Evolutionary conservation across 2,329 filamentous ascomycete genomes (phyloP).

Genomic region (Ceratocystis eucalypticola): DNA sequence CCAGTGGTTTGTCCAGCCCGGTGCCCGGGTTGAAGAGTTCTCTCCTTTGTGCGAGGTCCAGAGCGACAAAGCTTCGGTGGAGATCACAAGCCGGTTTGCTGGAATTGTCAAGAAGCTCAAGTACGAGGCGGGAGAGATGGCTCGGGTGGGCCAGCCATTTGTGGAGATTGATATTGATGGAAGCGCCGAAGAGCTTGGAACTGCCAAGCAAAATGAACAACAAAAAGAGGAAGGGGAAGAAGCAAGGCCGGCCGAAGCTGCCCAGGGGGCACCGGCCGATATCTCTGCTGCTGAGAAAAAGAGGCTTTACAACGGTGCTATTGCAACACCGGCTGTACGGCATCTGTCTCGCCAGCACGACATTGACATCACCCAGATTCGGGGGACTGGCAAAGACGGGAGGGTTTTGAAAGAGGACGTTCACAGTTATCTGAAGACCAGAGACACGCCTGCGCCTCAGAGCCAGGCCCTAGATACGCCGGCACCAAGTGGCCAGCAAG

Average conservation of each 20-base stretch:
- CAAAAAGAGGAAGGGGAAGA: conserved; percentile 2
- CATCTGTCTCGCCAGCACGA: conserved; percentile 70
- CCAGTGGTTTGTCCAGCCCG: conserved; percentile 97
- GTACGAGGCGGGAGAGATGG: conserved; percentile 93
- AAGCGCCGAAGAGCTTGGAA: conserved; percentile 33
- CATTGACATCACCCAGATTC: conserved; percentile 63
- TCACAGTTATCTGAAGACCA: conserved; percentile 49
- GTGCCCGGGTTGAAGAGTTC: conserved; percentile 92
- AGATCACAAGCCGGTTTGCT: conserved; percentile 92
- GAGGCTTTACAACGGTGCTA: conserved; percentile 52
- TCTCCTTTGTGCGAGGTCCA: conserved; percentile 96
- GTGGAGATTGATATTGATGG: conserved; percentile 90
- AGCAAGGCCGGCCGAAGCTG: conserved; percentile 2
- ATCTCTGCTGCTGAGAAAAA: conserved; percentile 8
- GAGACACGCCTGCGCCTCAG: conserved; percentile 26
- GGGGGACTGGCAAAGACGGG: conserved; percentile 80
- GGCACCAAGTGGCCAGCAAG: conserved; percentile 35
- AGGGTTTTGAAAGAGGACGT: conserved; percentile 90
- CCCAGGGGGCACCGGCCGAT: conserved; percentile 26
- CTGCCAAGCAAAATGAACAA: background rate
- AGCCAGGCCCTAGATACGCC: conserved; percentile 24
- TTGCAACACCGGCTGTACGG: conserved; percentile 86
- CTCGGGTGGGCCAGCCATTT: conserved; percentile 84
- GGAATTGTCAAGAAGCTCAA: conserved; percentile 93
- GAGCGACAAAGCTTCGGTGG: conserved; percentile 80